Evolutionary conservation across 2,329 filamentous ascomycete genomes (phyloP), one percentile per base, ranked within the genome.

Genomic region (Trichoderma atroviride): DNA sequence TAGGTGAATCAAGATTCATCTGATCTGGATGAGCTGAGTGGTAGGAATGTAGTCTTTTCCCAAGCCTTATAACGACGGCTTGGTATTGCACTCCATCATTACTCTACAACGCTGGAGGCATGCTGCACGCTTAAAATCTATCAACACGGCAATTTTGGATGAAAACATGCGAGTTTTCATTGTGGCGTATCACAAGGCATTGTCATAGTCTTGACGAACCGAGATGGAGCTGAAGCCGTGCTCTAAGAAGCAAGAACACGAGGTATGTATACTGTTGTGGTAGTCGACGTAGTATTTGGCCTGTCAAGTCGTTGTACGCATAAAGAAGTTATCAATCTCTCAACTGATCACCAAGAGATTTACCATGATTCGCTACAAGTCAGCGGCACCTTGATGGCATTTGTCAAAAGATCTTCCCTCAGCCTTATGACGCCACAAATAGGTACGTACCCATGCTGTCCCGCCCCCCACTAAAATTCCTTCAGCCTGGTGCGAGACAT

Each of bases 351-450:
- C 37, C 4, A 2, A 13, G 9, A 50, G 3, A 22, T 22, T 4
- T 22, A 47, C n/a, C 43, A 47, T n/a, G 10, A 47, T 40, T 19
- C 5, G 37, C 5, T 43, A 43, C 2, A 53, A 19, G 40, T n/a
- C 4, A n/a, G 29, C 35, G 43, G 35, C 35, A 67, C 63, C 63
- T 66, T 66, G 53, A 66, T 66, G 47, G 47, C 47, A 50, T 13
- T 4, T 50, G 11, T 50, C 10, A 9, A 50, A 50, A 27, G 27
- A 58, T 29, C 56, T 29, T 31, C 52, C 52, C 52, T 69, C 66
- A 65, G 68, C 60, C 68, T 66, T 69, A 69, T 69, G 68, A 69
- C 68, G 68, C 47, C 47, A 50, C 68, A 69, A 19, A 40, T 19
- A 62, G 33, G 63, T 65, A 65, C 61, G 61, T 64, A 64, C 61